phyloP scores from a whole-genome alignment of 1,139 yeast genomes.

The Sugiyamaella grinbergsii region DNA sequence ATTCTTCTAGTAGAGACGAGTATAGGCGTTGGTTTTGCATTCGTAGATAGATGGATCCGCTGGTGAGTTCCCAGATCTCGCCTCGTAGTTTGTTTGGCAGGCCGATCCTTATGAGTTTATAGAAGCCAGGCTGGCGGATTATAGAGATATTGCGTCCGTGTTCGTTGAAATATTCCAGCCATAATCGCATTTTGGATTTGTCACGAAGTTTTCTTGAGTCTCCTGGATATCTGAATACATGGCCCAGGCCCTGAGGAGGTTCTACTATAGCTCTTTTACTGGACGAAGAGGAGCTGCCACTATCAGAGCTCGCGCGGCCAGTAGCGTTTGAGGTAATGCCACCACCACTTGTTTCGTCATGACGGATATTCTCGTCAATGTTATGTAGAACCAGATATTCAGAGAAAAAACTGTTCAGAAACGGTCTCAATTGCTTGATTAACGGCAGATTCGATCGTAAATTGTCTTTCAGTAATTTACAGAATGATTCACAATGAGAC shows the following conservation, averaged over 20 bases:
- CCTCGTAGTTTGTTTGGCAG: slow-evolving; percentile 91
- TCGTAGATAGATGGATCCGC: slow-evolving; percentile 82
- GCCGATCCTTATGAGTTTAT: slow-evolving; percentile 83
- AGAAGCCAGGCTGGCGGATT: slow-evolving; percentile 73
- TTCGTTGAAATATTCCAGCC: slow-evolving; percentile 86
- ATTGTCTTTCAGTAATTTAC: slow-evolving; percentile 62
- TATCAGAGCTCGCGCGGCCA: slow-evolving; percentile 27
- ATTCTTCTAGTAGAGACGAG: slow-evolving; percentile 56
- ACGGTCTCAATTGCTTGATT: slow-evolving; percentile 63
- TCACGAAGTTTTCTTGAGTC: slow-evolving; percentile 76
- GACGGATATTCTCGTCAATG: slow-evolving; percentile 7
- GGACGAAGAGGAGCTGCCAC: slow-evolving; percentile 45
- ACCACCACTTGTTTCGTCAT: slow-evolving; percentile 32
- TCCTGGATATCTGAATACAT: slow-evolving; percentile 84
- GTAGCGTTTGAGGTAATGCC: slow-evolving; percentile 15
- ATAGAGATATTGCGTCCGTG: slow-evolving; percentile 85
- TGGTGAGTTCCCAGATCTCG: slow-evolving; percentile 91
- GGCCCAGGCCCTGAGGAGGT: slow-evolving; percentile 64
- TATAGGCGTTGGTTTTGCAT: slow-evolving; percentile 66
- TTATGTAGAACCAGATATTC: slow-evolving; percentile 65
- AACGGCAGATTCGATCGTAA: slow-evolving; percentile 65
- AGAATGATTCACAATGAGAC: slow-evolving; percentile 79
- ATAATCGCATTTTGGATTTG: slow-evolving; percentile 80
- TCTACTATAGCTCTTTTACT: slow-evolving; percentile 46
- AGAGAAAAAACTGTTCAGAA: slow-evolving; percentile 75